phyloP scores from a whole-genome alignment of 75 land plant species.

The Selaginella moellendorffii region DNA sequence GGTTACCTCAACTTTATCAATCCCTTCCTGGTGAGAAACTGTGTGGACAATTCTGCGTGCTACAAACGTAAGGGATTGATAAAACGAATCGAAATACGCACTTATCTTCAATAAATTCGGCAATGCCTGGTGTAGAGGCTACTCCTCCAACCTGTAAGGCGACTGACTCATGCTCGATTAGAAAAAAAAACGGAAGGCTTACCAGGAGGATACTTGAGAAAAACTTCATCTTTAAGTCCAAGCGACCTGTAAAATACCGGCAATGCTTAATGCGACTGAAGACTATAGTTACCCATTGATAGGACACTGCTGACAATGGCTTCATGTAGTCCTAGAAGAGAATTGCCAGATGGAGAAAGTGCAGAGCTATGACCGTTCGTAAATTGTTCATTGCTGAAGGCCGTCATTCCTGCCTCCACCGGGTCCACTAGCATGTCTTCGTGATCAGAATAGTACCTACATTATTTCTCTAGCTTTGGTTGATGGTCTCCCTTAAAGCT shows the following conservation, averaged over 20 bases:
- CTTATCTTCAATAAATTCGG: constrained; percentile 79
- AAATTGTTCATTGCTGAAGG: constrained; percentile 37
- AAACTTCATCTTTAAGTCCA: constrained; percentile 75
- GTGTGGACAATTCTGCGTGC: constrained; percentile 63
- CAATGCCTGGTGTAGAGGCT: constrained; percentile 59
- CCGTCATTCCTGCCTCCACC: constrained; percentile 27
- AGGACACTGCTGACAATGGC: constrained; percentile 81
- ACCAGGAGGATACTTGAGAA: constrained; percentile 87
- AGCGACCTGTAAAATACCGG: constrained; percentile 41
- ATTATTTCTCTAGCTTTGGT: no score
- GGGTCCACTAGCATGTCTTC: constrained; percentile 16
- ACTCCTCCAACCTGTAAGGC: constrained; percentile 71
- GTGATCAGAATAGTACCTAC: constrained; percentile 26
- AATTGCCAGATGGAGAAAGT: background rate
- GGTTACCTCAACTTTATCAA: constrained; percentile 85
- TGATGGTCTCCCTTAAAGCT: no score
- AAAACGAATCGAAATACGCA: constrained; percentile 85
- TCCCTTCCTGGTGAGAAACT: constrained; percentile 75
- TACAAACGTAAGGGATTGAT: constrained; percentile 40
- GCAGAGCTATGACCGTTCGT: background rate
- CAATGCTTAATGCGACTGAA: background rate
- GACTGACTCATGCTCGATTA: no score
- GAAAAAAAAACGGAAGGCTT: constrained; percentile 9
- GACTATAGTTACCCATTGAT: constrained; percentile 49
- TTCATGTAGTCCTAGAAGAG: constrained; percentile 49